Evolutionary conservation across 208 protist species (phyloP).

Genomic region (Naegleria fowleri): DNA sequence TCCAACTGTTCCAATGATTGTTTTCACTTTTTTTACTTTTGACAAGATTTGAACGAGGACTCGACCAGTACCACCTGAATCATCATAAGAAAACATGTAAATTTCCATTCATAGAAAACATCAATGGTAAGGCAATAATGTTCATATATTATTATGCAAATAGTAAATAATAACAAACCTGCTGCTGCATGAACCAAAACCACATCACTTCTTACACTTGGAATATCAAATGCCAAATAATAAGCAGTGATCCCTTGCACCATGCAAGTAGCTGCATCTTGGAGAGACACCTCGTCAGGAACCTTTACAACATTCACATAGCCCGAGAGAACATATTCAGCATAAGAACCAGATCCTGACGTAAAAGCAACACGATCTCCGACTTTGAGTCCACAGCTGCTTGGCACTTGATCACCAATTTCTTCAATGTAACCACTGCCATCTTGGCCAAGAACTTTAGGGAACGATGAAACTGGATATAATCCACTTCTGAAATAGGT

Average conservation of each 20-base stretch:
- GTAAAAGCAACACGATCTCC: constrained; percentile 69
- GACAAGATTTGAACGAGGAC: constrained; percentile 74
- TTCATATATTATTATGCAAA: too few species aligned
- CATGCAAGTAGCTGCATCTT: constrained; percentile 55
- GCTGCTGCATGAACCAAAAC: constrained; percentile 75
- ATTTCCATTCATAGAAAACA: too few species aligned
- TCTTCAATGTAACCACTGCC: constrained; percentile 41
- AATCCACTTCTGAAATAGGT: constrained; percentile 72
- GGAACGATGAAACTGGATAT: constrained; percentile 61
- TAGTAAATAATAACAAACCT: too few species aligned
- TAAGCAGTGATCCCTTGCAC: constrained; percentile 75
- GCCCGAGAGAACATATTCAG: constrained; percentile 53
- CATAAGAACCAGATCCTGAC: constrained; percentile 57
- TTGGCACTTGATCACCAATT: constrained; percentile 33
- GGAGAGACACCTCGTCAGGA: constrained; percentile 53
- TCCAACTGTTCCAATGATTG: constrained; percentile 74
- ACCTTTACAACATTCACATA: constrained; percentile 35
- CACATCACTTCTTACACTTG: constrained; percentile 46
- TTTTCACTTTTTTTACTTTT: constrained; percentile 68
- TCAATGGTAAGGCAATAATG: too few species aligned
- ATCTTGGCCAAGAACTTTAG: constrained; percentile 66
- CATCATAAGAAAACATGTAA: too few species aligned
- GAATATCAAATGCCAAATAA: constrained; percentile 66
- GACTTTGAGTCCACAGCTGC: constrained; percentile 23
- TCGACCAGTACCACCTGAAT: constrained; percentile 70